These are phyloP conservation scores for Emericellopsis terricola DNA, from an alignment of 495 filamentous ascomycete species.

Conservation along the genomic window DNA sequence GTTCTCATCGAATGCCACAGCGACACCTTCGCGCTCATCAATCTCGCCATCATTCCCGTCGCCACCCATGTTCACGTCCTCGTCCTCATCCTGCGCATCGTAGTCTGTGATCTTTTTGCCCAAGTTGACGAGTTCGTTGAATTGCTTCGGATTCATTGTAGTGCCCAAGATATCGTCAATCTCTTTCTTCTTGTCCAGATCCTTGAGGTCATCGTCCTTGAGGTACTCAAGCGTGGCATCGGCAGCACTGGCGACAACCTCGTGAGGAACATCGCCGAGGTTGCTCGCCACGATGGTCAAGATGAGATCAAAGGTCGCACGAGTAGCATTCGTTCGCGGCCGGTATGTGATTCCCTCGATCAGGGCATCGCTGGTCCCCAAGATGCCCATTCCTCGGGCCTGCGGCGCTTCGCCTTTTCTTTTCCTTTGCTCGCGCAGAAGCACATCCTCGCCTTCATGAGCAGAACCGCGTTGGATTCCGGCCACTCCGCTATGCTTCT, in stretches of 20 bases:
- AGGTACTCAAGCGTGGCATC: slow-evolving; percentile 82
- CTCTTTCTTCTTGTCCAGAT: slow-evolving; percentile 96
- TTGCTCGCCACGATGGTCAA: slow-evolving; percentile 74
- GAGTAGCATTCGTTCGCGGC: slow-evolving; percentile 78
- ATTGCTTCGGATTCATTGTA: slow-evolving; percentile 72
- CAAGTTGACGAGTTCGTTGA: slow-evolving; percentile 90
- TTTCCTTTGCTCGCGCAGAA: slow-evolving; percentile 77
- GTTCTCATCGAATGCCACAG: slow-evolving; percentile 88
- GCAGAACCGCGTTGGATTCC: slow-evolving; percentile 61
- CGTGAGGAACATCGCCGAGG: slow-evolving; percentile 83
- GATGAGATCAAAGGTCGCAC: slow-evolving; percentile 92
- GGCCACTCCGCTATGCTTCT: slow-evolving; percentile 44
- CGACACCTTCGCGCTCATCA: slow-evolving; percentile 89
- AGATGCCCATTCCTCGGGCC: slow-evolving; percentile 58
- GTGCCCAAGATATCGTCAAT: slow-evolving; percentile 81
- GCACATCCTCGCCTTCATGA: slow-evolving; percentile 70
- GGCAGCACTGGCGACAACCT: slow-evolving; percentile 85
- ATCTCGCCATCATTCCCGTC: slow-evolving; percentile 51
- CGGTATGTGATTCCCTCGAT: slow-evolving; percentile 74
- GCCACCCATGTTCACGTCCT: slow-evolving; percentile 54
- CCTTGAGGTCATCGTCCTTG: slow-evolving; percentile 91
- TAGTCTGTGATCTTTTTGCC: slow-evolving; percentile 99
- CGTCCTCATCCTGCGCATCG: slow-evolving; percentile 91
- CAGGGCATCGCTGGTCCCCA: slow-evolving; percentile 68
- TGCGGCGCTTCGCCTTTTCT: slow-evolving; percentile 60